phyloP scores from a whole-genome alignment of 441 rosid genomes.

The Capsella rubella region DNA sequence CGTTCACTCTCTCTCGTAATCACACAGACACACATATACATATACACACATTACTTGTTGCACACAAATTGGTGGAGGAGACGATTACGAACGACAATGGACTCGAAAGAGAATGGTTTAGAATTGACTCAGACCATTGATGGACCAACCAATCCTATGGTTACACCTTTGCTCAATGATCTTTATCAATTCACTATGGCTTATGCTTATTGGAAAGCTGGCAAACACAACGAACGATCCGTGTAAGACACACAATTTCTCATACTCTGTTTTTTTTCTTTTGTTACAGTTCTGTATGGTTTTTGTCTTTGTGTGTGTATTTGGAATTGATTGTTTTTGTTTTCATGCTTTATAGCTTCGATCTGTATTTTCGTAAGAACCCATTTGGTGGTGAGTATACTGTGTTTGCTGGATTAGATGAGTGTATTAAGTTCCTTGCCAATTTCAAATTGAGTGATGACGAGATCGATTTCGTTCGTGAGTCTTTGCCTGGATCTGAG shows the following conservation, averaged over 20 bases:
- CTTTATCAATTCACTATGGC: conserved; percentile 98
- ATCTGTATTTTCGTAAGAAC: conserved; percentile 84
- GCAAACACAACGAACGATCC: conserved; percentile 80
- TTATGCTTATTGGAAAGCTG: conserved; percentile 96
- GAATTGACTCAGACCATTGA: conserved; percentile 42
- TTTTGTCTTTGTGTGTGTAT: neutral
- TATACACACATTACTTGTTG: neutral
- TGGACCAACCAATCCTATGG: conserved; percentile 87
- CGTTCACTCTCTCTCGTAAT: conserved; percentile 16
- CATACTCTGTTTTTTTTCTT: neutral
- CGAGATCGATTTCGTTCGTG: conserved; percentile 68
- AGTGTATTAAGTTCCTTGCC: conserved; percentile 84
- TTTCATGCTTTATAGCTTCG: conserved; percentile 58
- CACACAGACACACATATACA: neutral
- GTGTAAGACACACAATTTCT: conserved; percentile 60
- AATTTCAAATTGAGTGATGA: conserved; percentile 79
- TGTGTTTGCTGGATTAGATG: conserved; percentile 90
- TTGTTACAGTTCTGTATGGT: neutral
- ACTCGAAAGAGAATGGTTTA: conserved; percentile 52
- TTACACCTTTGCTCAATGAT: conserved; percentile 89
- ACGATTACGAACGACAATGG: conserved; percentile 42
- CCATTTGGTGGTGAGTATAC: conserved; percentile 92
- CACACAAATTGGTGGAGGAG: neutral
- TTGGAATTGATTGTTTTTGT: neutral
- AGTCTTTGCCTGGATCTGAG: conserved; percentile 79